A percentile compares a stretch with the other conserved stretches of the same genome.
These are phyloP conservation scores for Albophoma yamanashiensis DNA, from an alignment of 2,329 filamentous ascomycete species.

Conservation along the genomic window DNA sequence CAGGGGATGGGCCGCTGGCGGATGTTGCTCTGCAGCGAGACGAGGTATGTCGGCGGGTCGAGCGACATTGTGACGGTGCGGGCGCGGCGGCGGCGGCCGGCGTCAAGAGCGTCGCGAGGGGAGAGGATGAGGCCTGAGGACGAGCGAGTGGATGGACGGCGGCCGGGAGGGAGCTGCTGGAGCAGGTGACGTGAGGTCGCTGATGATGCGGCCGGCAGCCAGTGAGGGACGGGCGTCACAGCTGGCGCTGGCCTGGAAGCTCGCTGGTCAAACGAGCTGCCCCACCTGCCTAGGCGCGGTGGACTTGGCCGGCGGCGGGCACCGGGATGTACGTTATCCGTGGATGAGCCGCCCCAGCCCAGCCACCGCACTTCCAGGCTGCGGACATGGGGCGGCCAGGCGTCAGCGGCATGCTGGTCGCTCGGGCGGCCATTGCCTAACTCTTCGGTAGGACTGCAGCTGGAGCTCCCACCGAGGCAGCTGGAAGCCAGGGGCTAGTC, in stretches of 20 bases:
- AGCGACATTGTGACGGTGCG: conserved; percentile 58
- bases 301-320: background rate
- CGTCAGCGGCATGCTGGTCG: too few relatives aligned
- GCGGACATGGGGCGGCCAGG: too few relatives aligned
- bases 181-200: background rate
- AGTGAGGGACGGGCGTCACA: background rate
- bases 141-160: background rate
- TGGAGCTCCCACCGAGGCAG: background rate
- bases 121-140: background rate
- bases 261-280: background rate
- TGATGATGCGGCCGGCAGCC: background rate
- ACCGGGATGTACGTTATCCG: background rate
- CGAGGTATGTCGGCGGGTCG: conserved; percentile 77
- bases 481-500: background rate
- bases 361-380: background rate
- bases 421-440: background rate
- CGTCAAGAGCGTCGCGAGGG: background rate
- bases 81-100: background rate
- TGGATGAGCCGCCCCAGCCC: background rate
- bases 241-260: background rate
- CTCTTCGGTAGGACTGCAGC: background rate
- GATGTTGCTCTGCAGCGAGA: conserved; percentile 91
- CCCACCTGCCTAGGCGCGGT: background rate
- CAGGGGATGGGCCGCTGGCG: conserved; percentile 91
- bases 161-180: background rate